Base-by-base conservation (phyloP, 805 yeast genomes). In the Saccharomycopsis sp. region DNA sequence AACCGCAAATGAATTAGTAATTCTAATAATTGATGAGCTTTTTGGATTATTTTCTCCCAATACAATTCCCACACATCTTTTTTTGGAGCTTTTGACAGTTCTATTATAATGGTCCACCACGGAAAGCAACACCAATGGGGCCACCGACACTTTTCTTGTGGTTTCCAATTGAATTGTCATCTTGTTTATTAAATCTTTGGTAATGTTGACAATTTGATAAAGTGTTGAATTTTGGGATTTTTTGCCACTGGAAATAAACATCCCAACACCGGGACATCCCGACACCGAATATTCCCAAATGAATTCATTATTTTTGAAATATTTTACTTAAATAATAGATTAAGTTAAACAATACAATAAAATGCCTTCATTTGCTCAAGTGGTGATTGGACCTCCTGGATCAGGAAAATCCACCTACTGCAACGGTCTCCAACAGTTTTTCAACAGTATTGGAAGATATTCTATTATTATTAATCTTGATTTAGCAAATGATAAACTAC, bases 301-400 rank as follows among this genome's bases (percentile, higher is more conserved):
- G n/a, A n/a, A n/a, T n/a, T n/a, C n/a, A n/a, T n/a, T n/a, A n/a
- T n/a, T n/a, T n/a, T n/a, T n/a, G n/a, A n/a, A n/a, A n/a, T n/a
- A n/a, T n/a, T n/a, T n/a, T n/a, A n/a, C n/a, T n/a, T n/a, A n/a
- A n/a, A 9, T 28, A 9, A 28, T 28, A 9, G 5, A 14, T 14
- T 9, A 25, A 25, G 12, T 25, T 9, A 25, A 25, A 25, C n/a
- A n/a, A n/a, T n/a, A n/a, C n/a, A n/a, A n/a, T 13, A 28, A 15
- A 18, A 70, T 73, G 78, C 64, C 77, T 6, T 61, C 64, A 12
- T 83, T 83, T 59, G 96, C 94, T 3, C 96, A 92, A 61, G 74
- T 92, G 8, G 88, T 89, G 8, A 86, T 92, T 29, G 99, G 99
- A 0, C 97, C 98, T 0, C 99, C 99, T 1, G 99, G 98, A 1